Base-by-base conservation (phyloP, 2,329 filamentous ascomycete genomes). In the Stagonosporopsis cucurbitacearum region DNA sequence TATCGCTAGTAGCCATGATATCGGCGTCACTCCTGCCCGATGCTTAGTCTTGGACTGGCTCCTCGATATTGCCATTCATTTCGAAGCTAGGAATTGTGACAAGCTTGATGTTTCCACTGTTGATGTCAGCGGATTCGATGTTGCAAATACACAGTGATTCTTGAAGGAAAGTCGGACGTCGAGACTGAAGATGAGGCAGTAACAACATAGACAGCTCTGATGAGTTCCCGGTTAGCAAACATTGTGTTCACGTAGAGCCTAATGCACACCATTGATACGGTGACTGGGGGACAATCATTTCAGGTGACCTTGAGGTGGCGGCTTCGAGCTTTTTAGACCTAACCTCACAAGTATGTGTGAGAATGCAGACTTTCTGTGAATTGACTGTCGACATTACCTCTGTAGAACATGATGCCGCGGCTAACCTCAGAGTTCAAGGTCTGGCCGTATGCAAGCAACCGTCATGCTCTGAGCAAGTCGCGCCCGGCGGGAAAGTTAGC, bases 301-400 rank as follows among this genome's bases (percentile, higher is more conserved):
- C 37, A 43, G 9, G n/a, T 22, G n/a, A n/a, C 15, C 22, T 50
- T 43, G 15, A 50, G 30, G 9, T 50, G 44, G n/a, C 48, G 44
- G n/a, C 19, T n/a, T n/a, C n/a, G n/a, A n/a, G n/a, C n/a, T n/a
- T n/a, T n/a, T n/a, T n/a, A n/a, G n/a, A n/a, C n/a, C n/a, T 36
- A 25, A 9, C n/a, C 19, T 39, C 39, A 20, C 39, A 50, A 1
- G 48, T 32, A 4, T 35, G 5, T 11, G 47, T 42, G 42, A 8
- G 7, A 19, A 25, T 35, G 11, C 2, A 50, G 47, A 13, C 47
- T 42, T 4, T 33, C 32, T 20, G 48, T 13, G 8, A 8, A n/a
- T 12, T 26, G n/a, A 39, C 8, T 37, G 20, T 20, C 11, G 4
- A 25, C n/a, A n/a, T 50, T 37, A 6, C 47, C 39, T 20, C 47